Evolutionary conservation across 1,139 yeast genomes (phyloP), one percentile per base, ranked within the genome.

Genomic region (Kluyveromyces marxianus): DNA sequence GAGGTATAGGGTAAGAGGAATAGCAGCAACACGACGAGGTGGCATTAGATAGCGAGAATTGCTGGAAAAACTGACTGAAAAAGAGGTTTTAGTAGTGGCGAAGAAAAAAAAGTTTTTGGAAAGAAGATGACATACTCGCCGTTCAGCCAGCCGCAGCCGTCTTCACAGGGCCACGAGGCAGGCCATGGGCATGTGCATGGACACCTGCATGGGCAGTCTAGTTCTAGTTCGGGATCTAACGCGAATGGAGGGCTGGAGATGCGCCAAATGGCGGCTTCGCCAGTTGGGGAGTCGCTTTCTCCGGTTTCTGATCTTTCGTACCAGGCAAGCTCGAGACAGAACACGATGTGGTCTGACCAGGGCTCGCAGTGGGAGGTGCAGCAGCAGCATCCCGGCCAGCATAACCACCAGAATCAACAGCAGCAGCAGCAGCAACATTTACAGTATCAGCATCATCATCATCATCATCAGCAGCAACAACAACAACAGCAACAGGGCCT

Each of bases 321-420:
- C 43, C 37, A 35, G 37, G 35, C 37, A n/a, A 40, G 35, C 27
- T 40, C 43, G 32, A 40, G 43, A 27, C 43, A 40, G 25, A 40
- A 40, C 26, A 40, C 43, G 4, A 34, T 40, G 27, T 40, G 43
- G 43, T 27, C 38, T 3, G 43, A 40, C 26, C 41, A 37, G 25
- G 14, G 26, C 14, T 4, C 7, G 5, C 34, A 32, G 5, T 21
- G 34, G 34, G 14, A n/a, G 14, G 14, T 10, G 7, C 34, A 32
- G 14, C 8, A 10, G 7, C 51, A 44, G 14, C 25, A 25, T 29
- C 39, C 21, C 21, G 34, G 34, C 14, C 34, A 32, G 14, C 8
- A 10, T 2, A 6, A 32, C 7, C 5, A 4, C 14, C 14, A 6
- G 14, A 10, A 5, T 10, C 34, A 32, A 10, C 21, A n/a, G 7